A percentile compares a stretch with the other conserved stretches of the same genome.
Evolutionary conservation across 441 rosid genomes (phyloP).

Genomic region (Bruguiera hainesii): DNA sequence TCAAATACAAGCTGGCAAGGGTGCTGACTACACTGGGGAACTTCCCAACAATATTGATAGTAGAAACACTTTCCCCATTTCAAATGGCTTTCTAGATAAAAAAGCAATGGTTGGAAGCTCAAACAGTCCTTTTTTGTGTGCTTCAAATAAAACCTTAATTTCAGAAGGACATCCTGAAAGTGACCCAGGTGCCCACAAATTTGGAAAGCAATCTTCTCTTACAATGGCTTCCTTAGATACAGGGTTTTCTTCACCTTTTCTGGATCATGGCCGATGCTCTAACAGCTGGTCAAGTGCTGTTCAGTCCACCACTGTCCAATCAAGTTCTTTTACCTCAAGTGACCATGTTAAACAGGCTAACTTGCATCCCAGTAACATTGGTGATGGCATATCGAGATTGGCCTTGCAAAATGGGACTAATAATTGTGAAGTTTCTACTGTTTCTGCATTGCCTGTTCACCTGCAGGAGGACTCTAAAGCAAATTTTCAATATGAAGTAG

Average conservation of each 20-base stretch:
- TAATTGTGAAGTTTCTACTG: conserved; percentile 30
- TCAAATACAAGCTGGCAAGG: conserved; percentile 45
- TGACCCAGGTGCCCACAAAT: conserved; percentile 28
- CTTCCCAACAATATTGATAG: conserved; percentile 31
- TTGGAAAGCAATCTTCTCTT: conserved; percentile 33
- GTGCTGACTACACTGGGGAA: conserved; percentile 26
- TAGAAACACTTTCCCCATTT: conserved; percentile 30
- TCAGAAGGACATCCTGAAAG: conserved; percentile 39
- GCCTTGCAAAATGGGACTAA: conserved; percentile 38
- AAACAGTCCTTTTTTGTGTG: conserved; percentile 30
- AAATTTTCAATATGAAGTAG: conserved; percentile 29
- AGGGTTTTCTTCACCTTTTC: conserved; percentile 37
- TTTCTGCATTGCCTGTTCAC: conserved; percentile 24
- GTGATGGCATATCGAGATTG: conserved; percentile 34
- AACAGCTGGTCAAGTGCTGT: conserved; percentile 48
- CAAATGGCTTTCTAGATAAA: conserved; percentile 35
- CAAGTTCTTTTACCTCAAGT: conserved; percentile 27
- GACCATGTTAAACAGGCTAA: conserved; percentile 31
- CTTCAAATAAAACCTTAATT: conserved; percentile 35
- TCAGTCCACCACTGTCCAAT: conserved; percentile 32
- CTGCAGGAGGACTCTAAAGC: conserved; percentile 30
- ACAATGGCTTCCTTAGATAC: conserved; percentile 28
- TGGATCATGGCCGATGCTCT: conserved; percentile 33
- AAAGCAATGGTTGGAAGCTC: conserved; percentile 36
- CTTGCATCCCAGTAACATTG: conserved; percentile 28